These are phyloP conservation scores for Metarhizium robertsii DNA, from an alignment of 2,329 filamentous ascomycete species.

Conservation along the genomic window DNA sequence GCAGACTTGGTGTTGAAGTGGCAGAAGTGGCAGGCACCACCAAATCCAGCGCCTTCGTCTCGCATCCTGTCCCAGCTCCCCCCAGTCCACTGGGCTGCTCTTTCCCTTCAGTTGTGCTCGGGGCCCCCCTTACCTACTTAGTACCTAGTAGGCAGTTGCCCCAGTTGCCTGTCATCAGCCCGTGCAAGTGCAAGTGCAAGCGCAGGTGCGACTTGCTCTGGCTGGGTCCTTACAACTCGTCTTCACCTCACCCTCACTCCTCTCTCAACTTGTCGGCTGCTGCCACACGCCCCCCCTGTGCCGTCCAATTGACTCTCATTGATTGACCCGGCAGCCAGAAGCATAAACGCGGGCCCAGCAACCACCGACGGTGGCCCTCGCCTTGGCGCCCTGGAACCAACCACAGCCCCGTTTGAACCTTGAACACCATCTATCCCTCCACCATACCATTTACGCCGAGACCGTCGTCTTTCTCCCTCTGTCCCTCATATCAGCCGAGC, in stretches of 20 bases:
- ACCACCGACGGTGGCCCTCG: slow-evolving; percentile 9
- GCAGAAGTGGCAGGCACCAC: background rate
- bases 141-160: background rate
- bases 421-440: slow-evolving; percentile 12
- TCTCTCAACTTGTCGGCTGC: slow-evolving; percentile 5
- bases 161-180: background rate
- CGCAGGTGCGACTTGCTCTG: background rate
- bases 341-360: slow-evolving; percentile 9
- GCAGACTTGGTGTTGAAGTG: background rate
- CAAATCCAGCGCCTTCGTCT: no score
- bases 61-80: background rate
- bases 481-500: slow-evolving; percentile 12
- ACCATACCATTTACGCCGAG: slow-evolving; percentile 11
- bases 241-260: slow-evolving; percentile 7
- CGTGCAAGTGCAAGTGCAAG: background rate
- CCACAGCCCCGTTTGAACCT: slow-evolving; percentile 12
- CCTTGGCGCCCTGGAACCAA: slow-evolving; percentile 11
- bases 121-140: no score
- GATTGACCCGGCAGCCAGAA: slow-evolving; percentile 5
- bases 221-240: background rate
- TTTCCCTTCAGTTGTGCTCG: background rate
- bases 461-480: slow-evolving; percentile 12
- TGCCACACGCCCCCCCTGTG: slow-evolving; percentile 4
- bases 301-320: slow-evolving; percentile 6
- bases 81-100: background rate